Evolutionary conservation across 192 early-diverging fungal species (phyloP).

Genomic region (Cladochytrium replicatum): DNA sequence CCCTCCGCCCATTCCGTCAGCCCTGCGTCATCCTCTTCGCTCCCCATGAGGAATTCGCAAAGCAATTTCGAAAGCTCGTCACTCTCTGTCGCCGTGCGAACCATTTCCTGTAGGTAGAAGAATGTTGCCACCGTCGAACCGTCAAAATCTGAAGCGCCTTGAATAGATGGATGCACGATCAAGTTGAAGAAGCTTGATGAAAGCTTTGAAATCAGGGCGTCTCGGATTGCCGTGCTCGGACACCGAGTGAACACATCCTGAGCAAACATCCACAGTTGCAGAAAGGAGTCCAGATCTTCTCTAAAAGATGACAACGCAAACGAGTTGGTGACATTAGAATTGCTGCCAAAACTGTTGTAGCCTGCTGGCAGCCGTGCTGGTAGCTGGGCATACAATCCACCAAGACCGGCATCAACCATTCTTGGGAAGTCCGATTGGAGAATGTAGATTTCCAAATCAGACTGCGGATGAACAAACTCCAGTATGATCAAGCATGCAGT

Average conservation of each 20-base stretch:
- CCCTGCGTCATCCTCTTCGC: constrained; percentile 42
- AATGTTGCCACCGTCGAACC: constrained; percentile 81
- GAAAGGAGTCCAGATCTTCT: constrained; percentile 54
- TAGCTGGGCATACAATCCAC: constrained; percentile 82
- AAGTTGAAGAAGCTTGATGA: constrained; percentile 71
- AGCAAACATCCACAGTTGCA: constrained; percentile 59
- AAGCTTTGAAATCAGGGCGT: constrained; percentile 54
- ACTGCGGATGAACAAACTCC: constrained; percentile 57
- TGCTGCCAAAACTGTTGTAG: too few relatives aligned
- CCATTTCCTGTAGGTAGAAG: constrained; percentile 77
- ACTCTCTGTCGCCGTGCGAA: constrained; percentile 56
- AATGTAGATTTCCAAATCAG: constrained; percentile 73
- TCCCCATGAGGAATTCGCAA: constrained; percentile 67
- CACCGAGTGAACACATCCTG: constrained; percentile 61
- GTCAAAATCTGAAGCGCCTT: constrained; percentile 84
- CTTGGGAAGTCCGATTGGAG: constrained; percentile 72
- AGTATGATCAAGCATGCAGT: constrained; percentile 77
- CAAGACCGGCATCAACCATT: constrained; percentile 72
- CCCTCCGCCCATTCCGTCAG: too few relatives aligned
- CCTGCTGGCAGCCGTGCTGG: constrained; percentile 63
- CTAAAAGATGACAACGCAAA: constrained; percentile 49
- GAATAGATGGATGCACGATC: constrained; percentile 75
- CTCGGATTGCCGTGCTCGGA: constrained; percentile 53
- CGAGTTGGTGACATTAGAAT: constrained; percentile 23
- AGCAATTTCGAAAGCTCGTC: constrained; percentile 64